phyloP scores from a whole-genome alignment of 352 stramenopile genomes.

The Phytophthora aleatoria region DNA sequence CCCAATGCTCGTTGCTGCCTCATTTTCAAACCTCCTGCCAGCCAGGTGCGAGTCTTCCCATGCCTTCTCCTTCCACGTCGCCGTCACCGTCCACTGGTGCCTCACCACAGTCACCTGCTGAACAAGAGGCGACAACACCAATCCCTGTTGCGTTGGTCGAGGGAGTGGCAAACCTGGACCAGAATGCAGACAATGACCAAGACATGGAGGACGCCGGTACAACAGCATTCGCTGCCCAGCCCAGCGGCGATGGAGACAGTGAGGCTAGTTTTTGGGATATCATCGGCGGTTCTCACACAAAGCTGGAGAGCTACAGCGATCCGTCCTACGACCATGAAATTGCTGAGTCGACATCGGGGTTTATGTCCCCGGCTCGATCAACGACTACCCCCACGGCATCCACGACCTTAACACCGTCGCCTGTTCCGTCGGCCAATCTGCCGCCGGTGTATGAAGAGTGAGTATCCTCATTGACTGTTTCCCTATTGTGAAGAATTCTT shows the following conservation, averaged over 20 bases:
- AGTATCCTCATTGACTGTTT: background rate
- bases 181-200: slow-evolving; percentile 28
- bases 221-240: slow-evolving; percentile 1
- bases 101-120: slow-evolving; percentile 29
- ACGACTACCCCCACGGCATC: slow-evolving; percentile 7
- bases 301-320: slow-evolving; percentile 36
- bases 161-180: slow-evolving; percentile 31
- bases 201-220: background rate
- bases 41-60: slow-evolving; percentile 57
- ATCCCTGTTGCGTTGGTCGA: slow-evolving; percentile 31
- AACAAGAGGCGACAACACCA: slow-evolving; percentile 49
- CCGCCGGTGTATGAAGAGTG: slow-evolving; percentile 39
- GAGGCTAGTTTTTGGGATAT: slow-evolving; percentile 51
- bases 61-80: slow-evolving; percentile 59
- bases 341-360: slow-evolving; percentile 26
- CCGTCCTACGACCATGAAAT: slow-evolving; percentile 47
- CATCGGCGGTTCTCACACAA: slow-evolving; percentile 39
- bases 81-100: slow-evolving; percentile 11
- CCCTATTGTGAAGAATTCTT: background rate
- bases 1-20: slow-evolving; percentile 1
- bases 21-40: slow-evolving; percentile 42
- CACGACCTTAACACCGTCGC: slow-evolving; percentile 18
- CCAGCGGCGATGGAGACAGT: slow-evolving; percentile 54
- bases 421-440: slow-evolving; percentile 28
- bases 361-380: slow-evolving; percentile 24